These are phyloP conservation scores for Sphenostylis stenocarpa DNA, from an alignment of 306 rosid species.

Conservation along the genomic window DNA sequence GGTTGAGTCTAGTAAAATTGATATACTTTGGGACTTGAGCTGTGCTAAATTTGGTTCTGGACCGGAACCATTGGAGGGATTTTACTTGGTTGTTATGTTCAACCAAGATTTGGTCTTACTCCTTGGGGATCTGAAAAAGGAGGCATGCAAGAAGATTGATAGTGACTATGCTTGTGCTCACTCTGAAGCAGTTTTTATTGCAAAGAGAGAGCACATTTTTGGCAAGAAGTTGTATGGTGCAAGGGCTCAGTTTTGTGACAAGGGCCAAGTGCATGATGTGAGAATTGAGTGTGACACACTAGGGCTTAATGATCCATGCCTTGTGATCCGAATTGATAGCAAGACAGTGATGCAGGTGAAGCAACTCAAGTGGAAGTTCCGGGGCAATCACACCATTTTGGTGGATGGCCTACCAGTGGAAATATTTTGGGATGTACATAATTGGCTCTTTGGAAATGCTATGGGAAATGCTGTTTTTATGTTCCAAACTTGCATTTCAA, in stretches of 20 bases:
- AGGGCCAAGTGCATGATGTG: constrained; percentile 71
- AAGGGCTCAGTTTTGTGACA: constrained; percentile 74
- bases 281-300: constrained; percentile 77
- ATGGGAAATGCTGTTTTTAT: constrained; percentile 78
- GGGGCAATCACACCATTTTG: constrained; percentile 77
- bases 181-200: constrained; percentile 55
- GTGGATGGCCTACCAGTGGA: constrained; percentile 81
- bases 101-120: constrained; percentile 62
- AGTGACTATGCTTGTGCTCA: constrained; percentile 33
- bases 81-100: constrained; percentile 60
- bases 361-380: constrained; percentile 85
- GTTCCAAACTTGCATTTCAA: constrained; percentile 75
- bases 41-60: constrained; percentile 80
- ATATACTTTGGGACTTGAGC: constrained; percentile 72
- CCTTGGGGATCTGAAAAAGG: constrained; percentile 75
- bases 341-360: constrained; percentile 75
- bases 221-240: constrained; percentile 69
- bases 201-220: constrained; percentile 77
- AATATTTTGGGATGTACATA: constrained; percentile 95
- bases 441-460: constrained; percentile 84
- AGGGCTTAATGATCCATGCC: constrained; percentile 64
- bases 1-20: constrained; percentile 54
- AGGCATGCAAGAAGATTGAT: constrained; percentile 59
- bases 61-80: constrained; percentile 82
- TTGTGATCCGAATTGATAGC: constrained; percentile 78